These are phyloP conservation scores for Lagenidium giganteum DNA, from an alignment of 352 stramenopile species.

Conservation along the genomic window DNA sequence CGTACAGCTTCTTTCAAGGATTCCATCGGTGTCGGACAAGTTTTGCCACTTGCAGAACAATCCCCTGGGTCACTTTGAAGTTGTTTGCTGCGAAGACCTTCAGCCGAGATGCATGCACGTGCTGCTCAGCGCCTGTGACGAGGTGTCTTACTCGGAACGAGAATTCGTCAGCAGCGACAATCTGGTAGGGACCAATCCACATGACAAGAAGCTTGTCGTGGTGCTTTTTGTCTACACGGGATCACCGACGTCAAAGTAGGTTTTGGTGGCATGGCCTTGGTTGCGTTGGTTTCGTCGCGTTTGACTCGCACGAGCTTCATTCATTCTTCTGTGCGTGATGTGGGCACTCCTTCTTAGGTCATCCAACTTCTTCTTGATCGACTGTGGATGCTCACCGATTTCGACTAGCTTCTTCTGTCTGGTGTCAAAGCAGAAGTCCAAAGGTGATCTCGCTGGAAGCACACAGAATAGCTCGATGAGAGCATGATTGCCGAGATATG, in stretches of 20 bases:
- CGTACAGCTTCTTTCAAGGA: too few species aligned
- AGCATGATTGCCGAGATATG: slow-evolving; percentile 10
- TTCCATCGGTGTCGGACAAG: slow-evolving; percentile 4
- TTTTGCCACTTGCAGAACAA: slow-evolving; percentile 6
- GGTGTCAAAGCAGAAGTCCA: too few species aligned
- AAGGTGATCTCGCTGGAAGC: too few species aligned
- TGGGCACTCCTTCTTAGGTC: too few species aligned
- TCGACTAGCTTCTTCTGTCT: too few species aligned
- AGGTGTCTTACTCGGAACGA: slow-evolving; percentile 20
- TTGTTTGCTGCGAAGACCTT: slow-evolving; percentile 26
- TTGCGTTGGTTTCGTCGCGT: slow-evolving; percentile 1
- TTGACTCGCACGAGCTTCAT: slow-evolving; percentile 2
- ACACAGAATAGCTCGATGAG: slow-evolving; percentile 21
- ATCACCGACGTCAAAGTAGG: slow-evolving; percentile 26
- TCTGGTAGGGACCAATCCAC: slow-evolving; percentile 23
- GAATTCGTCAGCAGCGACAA: slow-evolving; percentile 11
- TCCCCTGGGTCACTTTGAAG: slow-evolving; percentile 18
- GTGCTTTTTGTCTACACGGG: slow-evolving; percentile 19
- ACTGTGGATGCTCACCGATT: too few species aligned
- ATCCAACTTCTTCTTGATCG: too few species aligned
- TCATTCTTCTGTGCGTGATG: slow-evolving; percentile 18
- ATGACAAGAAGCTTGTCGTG: slow-evolving; percentile 24
- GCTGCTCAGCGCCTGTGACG: slow-evolving; percentile 8
- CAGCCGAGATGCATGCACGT: slow-evolving; percentile 20
- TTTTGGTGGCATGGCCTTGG: neutral